Percentiles rank a stretch among this genome's conserved stretches.
Evolutionary conservation across 495 filamentous ascomycete genomes (phyloP).

Genomic region (Hyaloscypha variabilis): DNA sequence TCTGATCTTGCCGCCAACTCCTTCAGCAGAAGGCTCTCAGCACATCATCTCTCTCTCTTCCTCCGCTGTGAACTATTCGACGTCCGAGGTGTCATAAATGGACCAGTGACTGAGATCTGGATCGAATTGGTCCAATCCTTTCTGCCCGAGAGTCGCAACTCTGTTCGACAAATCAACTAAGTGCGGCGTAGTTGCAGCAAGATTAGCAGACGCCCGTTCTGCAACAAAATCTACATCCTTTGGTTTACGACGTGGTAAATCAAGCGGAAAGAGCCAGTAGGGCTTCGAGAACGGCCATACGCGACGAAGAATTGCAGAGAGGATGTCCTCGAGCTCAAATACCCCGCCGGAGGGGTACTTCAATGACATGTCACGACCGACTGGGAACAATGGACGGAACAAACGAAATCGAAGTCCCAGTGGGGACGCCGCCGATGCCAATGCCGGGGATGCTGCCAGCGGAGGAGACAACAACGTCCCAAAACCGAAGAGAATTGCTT

Average conservation of each 20-base stretch:
- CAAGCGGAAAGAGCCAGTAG: not conserved
- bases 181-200: not conserved
- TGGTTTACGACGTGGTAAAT: not conserved
- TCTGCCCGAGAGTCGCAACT: not conserved
- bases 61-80: not conserved
- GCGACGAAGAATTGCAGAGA: constrained; percentile 4
- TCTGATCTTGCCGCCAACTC: not conserved
- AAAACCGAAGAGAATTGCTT: constrained; percentile 93
- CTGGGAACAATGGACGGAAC: constrained; percentile 34
- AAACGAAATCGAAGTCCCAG: constrained; percentile 32
- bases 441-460: constrained; percentile 36
- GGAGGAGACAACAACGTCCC: constrained; percentile 66
- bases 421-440: constrained; percentile 38
- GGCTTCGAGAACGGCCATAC: not conserved
- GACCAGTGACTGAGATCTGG: not conserved
- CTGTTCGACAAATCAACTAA: not conserved
- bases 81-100: not conserved
- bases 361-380: constrained; percentile 57
- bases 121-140: not conserved
- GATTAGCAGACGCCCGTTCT: not conserved
- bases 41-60: not conserved
- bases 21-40: not conserved
- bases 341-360: constrained; percentile 50
- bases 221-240: not conserved
- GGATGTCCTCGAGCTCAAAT: constrained; percentile 46